Evolutionary conservation across 352 stramenopile species (phyloP), one percentile per base, ranked within the genome.

Genomic region (Phytopythium helicoides): DNA sequence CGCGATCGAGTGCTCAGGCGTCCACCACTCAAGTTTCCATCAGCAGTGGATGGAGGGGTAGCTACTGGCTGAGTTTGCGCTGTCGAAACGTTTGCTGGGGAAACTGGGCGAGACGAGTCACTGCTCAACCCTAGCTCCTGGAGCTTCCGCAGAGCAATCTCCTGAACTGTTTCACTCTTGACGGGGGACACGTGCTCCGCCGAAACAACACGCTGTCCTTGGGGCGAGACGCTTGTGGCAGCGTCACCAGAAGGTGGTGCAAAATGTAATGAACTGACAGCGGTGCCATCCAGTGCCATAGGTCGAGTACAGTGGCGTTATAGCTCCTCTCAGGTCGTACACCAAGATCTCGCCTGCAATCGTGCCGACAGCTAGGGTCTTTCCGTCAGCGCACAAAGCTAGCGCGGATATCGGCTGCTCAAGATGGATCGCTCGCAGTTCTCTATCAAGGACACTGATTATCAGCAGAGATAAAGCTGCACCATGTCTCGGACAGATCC

Each of bases 241-340:
- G 54, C 64, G n/a, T 87, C 71, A 5, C 60, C 48, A 22, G 38
- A 52, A 0, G 74, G 61, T 6, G 63, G 60, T 19, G 71, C 76
- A 45, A 89, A 89, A 16, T 89, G 73, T 7, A 89, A 62, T 16
- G 74, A 85, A 36, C 69, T 79, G 25, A 89, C 58, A 10, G 60
- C 60, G 2, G 62, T 63, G 6, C 58, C 58, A 6, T 87, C 76
- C 40, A 76, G 60, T 0, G 72, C 72, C 0, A 60, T n/a, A 62
- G 1, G 59, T 73, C 14, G 64, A 69, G 34, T 79, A 81, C 2
- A 89, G 49, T 14, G 81, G 77, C 5, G 70, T 87, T 56, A 88
- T 87, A 5, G 64, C 66, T 16, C 77, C 75, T 9, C 81, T 71
- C 8, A 91, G 56, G 52, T 91, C 81, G 56, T 86, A 89, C 21